Conservation (phyloP, 305 asterid species). For the Fraxinus floribunda region DNA sequence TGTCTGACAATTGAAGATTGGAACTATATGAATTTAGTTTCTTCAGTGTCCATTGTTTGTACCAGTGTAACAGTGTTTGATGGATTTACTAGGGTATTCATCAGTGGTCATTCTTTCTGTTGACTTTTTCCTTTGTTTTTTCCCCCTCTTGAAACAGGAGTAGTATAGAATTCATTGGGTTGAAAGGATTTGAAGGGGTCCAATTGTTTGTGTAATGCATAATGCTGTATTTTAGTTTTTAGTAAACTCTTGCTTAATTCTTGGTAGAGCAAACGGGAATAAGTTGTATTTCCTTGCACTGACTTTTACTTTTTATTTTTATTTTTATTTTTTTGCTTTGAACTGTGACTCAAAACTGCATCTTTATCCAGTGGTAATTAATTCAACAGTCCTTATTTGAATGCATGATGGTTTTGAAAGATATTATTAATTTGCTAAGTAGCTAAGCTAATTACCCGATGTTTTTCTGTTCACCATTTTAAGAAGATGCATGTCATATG, state of each 20-base stretch:
- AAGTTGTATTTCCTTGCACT: background rate
- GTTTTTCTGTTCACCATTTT: background rate
- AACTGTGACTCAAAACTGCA: background rate
- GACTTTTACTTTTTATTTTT: background rate
- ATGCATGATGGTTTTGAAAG: background rate
- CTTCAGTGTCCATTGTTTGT: background rate
- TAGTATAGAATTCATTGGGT: background rate
- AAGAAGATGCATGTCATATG: background rate
- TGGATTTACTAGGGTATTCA: background rate
- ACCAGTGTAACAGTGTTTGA: background rate
- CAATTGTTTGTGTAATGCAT: background rate
- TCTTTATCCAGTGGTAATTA: background rate
- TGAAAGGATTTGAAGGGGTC: background rate
- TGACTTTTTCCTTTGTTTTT: background rate
- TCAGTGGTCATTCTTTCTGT: background rate
- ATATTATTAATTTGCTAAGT: background rate
- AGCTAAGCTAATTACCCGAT: background rate
- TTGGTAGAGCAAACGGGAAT: background rate
- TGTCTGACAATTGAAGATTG: background rate
- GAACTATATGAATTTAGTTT: background rate
- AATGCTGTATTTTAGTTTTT: background rate
- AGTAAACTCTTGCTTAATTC: background rate
- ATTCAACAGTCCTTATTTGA: background rate
- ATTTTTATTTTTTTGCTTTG: background rate
- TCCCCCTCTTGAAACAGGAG: background rate